A percentile compares a stretch with the other conserved stretches of the same genome.
Evolutionary conservation across 441 rosid genomes (phyloP).

Genomic region (Adansonia grandidieri): DNA sequence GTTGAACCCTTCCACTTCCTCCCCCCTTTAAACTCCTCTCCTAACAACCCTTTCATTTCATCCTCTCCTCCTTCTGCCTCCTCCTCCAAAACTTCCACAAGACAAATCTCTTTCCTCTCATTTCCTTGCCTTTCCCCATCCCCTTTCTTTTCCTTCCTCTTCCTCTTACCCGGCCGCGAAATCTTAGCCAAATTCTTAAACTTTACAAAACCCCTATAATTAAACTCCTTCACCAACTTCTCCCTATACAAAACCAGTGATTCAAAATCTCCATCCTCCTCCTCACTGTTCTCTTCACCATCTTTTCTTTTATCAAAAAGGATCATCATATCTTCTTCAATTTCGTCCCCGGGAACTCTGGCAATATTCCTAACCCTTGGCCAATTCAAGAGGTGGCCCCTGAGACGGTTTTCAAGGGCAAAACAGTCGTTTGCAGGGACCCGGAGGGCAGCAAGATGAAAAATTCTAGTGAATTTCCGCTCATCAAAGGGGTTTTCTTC

Average conservation of each 20-base stretch:
- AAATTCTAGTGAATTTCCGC: conserved; percentile 64
- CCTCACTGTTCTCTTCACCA: conserved; percentile 25
- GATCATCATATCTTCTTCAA: conserved; percentile 50
- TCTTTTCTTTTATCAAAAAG: conserved; percentile 41
- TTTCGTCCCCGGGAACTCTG: conserved; percentile 79
- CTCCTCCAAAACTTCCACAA: conserved; percentile 68
- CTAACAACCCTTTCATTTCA: conserved; percentile 69
- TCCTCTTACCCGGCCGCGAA: conserved; percentile 68
- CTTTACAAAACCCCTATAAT: conserved; percentile 62
- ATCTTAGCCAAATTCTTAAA: conserved; percentile 84
- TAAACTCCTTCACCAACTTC: conserved; percentile 63
- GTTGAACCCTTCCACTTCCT: conserved; percentile 81
- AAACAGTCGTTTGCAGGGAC: conserved; percentile 74
- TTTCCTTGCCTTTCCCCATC: conserved; percentile 39
- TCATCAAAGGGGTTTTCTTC: conserved; percentile 44
- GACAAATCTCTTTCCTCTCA: conserved; percentile 47
- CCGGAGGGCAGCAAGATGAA: conserved; percentile 69
- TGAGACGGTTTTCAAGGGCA: conserved; percentile 74
- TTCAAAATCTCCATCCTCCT: conserved; percentile 37
- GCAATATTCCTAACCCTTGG: conserved; percentile 82
- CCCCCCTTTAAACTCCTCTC: conserved; percentile 64
- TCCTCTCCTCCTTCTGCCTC: conserved; percentile 36
- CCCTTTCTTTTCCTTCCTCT: conserved; percentile 36
- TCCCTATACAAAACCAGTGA: conserved; percentile 73
- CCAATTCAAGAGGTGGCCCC: conserved; percentile 96